phyloP scores from a whole-genome alignment of 2,329 filamentous ascomycete species.

The Exserohilum rostratum region DNA sequence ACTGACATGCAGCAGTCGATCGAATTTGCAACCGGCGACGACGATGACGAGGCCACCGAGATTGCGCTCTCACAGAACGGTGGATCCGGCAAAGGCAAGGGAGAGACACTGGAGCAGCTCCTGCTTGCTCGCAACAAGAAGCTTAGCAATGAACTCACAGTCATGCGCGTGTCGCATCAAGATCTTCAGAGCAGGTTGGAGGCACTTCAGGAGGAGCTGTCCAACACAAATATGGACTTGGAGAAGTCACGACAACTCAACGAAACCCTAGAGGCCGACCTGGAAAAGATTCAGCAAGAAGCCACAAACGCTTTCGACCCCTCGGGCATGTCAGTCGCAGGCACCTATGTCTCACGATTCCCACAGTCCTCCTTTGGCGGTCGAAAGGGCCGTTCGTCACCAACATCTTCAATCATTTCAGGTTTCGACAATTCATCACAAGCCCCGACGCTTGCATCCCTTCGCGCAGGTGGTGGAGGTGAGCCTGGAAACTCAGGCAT shows the following conservation, averaged over 20 bases:
- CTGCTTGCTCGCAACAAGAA: conserved; percentile 95
- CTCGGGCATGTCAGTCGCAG: conserved; percentile 88
- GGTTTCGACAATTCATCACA: conserved; percentile 70
- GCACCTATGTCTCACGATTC: conserved; percentile 84
- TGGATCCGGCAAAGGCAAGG: conserved; percentile 62
- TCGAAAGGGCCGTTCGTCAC: conserved; percentile 75
- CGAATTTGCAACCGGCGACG: conserved; percentile 88
- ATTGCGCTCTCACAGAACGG: conserved; percentile 54
- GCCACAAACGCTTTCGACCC: conserved; percentile 80
- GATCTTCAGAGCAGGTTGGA: conserved; percentile 83
- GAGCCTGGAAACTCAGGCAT: conserved; percentile 82
- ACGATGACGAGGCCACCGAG: conserved; percentile 59
- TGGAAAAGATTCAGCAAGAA: conserved; percentile 85
- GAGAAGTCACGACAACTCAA: conserved; percentile 85
- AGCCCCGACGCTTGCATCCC: conserved; percentile 58
- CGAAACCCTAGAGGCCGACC: conserved; percentile 87
- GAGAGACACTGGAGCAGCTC: conserved; percentile 87
- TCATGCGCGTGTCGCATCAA: conserved; percentile 91
- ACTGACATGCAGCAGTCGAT: conserved; percentile 67
- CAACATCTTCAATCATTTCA: conserved; percentile 97
- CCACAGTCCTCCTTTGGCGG: conserved; percentile 64
- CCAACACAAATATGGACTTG: conserved; percentile 81
- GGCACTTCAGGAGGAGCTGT: conserved; percentile 81
- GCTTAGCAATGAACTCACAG: conserved; percentile 88
- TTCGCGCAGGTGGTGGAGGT: conserved; percentile 63